Percentiles rank a stretch among this genome's conserved stretches.
Evolutionary conservation across 2,329 filamentous ascomycete species (phyloP).

Genomic region (Parastagonospora nodorum): DNA sequence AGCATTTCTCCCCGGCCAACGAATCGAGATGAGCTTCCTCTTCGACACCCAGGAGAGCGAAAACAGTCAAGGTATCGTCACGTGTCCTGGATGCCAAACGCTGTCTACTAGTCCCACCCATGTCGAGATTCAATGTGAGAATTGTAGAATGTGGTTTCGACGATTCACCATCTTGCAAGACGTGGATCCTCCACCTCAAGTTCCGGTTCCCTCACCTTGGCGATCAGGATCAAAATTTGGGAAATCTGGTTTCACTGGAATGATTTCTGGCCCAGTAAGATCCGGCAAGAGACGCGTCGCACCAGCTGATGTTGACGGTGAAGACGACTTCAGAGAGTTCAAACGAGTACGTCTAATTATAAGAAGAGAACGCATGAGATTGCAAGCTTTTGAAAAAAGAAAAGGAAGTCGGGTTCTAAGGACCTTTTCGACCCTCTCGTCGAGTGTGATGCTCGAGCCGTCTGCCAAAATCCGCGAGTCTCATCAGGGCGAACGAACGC

Average conservation of each 20-base stretch:
- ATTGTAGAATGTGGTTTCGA: conserved; percentile 11
- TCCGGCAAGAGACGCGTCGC: conserved; percentile 4
- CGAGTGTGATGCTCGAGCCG: not conserved
- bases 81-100: conserved; percentile 11
- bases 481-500: not conserved
- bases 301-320: conserved; percentile 7
- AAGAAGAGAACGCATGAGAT: not conserved
- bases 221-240: conserved; percentile 4
- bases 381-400: not conserved
- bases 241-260: conserved; percentile 1
- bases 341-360: conserved; percentile 2
- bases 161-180: conserved; percentile 6
- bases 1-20: conserved; percentile 17
- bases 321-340: conserved; percentile 8
- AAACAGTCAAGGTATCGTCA: not conserved
- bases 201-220: conserved; percentile 4
- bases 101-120: not conserved
- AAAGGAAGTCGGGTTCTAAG: not conserved
- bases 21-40: conserved; percentile 12
- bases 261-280: conserved; percentile 2
- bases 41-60: not conserved
- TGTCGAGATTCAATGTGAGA: conserved; percentile 5
- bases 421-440: not conserved
- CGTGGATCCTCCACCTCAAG: conserved; percentile 3
- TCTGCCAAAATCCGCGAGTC: not conserved